Conservation (phyloP, 768 basidiomycete genomes). For the Leccinum variicolor region DNA sequence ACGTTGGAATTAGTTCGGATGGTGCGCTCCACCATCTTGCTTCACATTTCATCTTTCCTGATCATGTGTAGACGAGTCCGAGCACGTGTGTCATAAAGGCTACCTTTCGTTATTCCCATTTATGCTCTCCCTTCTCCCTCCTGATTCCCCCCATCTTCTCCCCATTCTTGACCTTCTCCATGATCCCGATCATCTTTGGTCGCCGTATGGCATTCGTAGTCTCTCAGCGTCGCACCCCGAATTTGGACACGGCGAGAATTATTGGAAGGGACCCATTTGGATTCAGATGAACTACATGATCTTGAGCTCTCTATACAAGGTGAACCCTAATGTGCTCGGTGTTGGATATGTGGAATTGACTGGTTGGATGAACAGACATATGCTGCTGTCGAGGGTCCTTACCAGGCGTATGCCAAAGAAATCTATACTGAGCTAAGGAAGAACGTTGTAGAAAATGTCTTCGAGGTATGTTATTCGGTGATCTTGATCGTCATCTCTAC, state of each 20-base stretch:
- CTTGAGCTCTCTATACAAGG: constrained; percentile 74
- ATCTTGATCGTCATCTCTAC: neutral
- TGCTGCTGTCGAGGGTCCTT: constrained; percentile 73
- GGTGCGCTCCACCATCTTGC: constrained; percentile 42
- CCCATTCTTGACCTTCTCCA: constrained; percentile 76
- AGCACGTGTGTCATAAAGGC: constrained; percentile 86
- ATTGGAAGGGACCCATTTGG: constrained; percentile 98
- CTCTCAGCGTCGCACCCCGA: constrained; percentile 85
- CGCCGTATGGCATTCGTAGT: constrained; percentile 83
- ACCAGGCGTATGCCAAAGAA: constrained; percentile 66
- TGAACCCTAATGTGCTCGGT: constrained; percentile 23
- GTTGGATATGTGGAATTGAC: neutral
- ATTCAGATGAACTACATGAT: constrained; percentile 96
- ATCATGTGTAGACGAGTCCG: constrained; percentile 71
- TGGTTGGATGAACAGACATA: constrained; percentile 57
- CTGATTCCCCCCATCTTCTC: constrained; percentile 76
- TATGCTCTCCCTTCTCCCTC: constrained; percentile 73
- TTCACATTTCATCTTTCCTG: neutral
- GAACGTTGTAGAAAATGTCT: constrained; percentile 85
- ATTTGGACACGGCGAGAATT: constrained; percentile 91
- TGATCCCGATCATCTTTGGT: constrained; percentile 89
- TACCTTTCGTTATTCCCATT: constrained; percentile 96
- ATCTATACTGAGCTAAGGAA: constrained; percentile 79
- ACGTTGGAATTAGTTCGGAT: constrained; percentile 78
- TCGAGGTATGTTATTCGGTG: constrained; percentile 42